phyloP scores from a whole-genome alignment of 2,329 filamentous ascomycete species.

The Calonectria multiphialidica region DNA sequence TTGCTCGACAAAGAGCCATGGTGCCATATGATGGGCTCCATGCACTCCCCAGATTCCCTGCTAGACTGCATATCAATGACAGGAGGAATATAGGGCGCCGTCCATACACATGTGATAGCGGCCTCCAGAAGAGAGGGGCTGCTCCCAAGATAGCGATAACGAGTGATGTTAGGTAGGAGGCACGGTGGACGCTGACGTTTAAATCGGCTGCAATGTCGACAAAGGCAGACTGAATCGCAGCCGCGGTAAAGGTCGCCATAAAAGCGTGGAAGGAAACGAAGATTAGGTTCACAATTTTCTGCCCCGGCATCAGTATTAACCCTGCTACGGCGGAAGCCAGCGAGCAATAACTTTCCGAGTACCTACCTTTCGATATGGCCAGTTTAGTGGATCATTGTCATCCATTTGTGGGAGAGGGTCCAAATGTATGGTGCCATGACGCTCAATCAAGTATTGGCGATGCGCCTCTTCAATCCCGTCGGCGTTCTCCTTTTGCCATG shows the following conservation, averaged over 20 bases:
- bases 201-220: conserved; percentile 64
- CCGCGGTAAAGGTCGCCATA: conserved; percentile 67
- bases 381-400: not conserved
- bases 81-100: conserved; percentile 65
- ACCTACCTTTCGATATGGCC: not conserved
- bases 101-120: conserved; percentile 65
- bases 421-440: not conserved
- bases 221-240: conserved; percentile 66
- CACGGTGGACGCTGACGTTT: conserved; percentile 58
- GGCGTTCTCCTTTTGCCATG: not conserved
- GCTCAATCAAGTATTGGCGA: not conserved
- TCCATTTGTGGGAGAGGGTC: not conserved
- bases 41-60: conserved; percentile 65
- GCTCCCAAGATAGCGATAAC: conserved; percentile 33
- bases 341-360: not conserved
- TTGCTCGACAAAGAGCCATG: conserved; percentile 61
- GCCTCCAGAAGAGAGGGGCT: conserved; percentile 66
- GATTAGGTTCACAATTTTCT: conserved; percentile 64
- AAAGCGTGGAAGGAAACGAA: conserved; percentile 68
- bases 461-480: not conserved
- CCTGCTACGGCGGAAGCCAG: too few species aligned
- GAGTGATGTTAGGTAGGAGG: conserved; percentile 62
- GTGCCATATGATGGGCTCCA: conserved; percentile 59
- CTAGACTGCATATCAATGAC: conserved; percentile 57
- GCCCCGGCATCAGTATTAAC: not conserved